Evolutionary conservation across 495 filamentous ascomycete genomes (phyloP).

Genomic region (Podospora australis): DNA sequence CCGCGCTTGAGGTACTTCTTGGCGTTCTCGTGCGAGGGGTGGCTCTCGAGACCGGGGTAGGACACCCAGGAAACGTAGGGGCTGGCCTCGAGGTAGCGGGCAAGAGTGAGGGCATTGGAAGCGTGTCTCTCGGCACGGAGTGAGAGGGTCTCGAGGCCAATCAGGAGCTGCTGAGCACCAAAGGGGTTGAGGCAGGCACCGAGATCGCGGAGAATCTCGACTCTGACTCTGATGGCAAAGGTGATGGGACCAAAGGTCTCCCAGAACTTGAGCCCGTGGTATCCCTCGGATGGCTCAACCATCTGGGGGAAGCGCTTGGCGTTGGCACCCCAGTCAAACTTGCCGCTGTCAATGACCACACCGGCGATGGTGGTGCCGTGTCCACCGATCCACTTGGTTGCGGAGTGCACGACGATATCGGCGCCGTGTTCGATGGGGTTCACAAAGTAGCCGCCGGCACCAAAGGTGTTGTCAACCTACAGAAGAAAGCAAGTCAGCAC

Average conservation of each 20-base stretch:
- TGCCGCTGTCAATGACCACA: conserved; percentile 83
- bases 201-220: conserved; percentile 80
- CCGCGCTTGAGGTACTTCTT: conserved; percentile 88
- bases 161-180: conserved; percentile 85
- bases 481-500: conserved; percentile 21
- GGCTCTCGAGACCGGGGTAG: conserved; percentile 82
- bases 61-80: conserved; percentile 87
- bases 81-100: conserved; percentile 77
- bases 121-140: conserved; percentile 84
- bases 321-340: conserved; percentile 94
- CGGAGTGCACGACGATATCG: conserved; percentile 92
- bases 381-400: conserved; percentile 98
- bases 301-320: conserved; percentile 89
- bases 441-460: conserved; percentile 86
- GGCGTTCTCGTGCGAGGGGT: conserved; percentile 70
- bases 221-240: conserved; percentile 72
- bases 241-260: conserved; percentile 86
- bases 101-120: conserved; percentile 73
- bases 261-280: conserved; percentile 96
- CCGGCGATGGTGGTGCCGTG: conserved; percentile 95
- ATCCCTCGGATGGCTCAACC: conserved; percentile 83
- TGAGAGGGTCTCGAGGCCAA: conserved; percentile 86
- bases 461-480: conserved; percentile 98
- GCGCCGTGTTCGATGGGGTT: conserved; percentile 89
- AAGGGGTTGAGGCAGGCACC: conserved; percentile 86